phyloP scores from a whole-genome alignment of 257 asterid genomes.

The Asclepias syriaca region DNA sequence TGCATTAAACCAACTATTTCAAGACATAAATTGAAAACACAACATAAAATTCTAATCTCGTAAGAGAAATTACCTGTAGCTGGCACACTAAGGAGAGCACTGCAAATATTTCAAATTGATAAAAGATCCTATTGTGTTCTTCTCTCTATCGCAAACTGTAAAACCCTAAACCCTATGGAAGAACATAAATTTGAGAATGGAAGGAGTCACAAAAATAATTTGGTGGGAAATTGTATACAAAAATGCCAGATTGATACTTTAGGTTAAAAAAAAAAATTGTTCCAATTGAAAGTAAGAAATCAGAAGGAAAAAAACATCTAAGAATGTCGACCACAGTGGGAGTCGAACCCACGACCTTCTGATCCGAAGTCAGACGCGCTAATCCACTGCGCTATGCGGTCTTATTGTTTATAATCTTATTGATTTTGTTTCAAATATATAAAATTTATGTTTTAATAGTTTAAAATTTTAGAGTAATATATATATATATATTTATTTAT shows the following conservation, averaged over 20 bases:
- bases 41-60: background rate
- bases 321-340: constrained; percentile 99
- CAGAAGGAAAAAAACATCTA: too few species aligned
- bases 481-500: too few species aligned
- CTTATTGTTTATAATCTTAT: constrained; percentile 5
- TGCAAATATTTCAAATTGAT: background rate
- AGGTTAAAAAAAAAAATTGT: too few species aligned
- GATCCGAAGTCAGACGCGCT: constrained; percentile 99
- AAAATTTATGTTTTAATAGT: too few species aligned
- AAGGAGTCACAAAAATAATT: too few species aligned
- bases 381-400: constrained; percentile 99
- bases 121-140: background rate
- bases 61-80: background rate
- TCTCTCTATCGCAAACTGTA: background rate
- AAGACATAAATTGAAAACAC: background rate
- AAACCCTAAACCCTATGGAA: background rate
- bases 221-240: background rate
- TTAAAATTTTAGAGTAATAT: too few species aligned
- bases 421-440: too few species aligned
- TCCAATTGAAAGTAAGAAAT: too few species aligned
- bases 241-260: background rate
- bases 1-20: background rate
- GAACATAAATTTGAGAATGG: background rate
- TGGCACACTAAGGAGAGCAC: background rate
- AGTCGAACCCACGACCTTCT: constrained; percentile 99